Conservation (phyloP, 345 rosid genomes). For the Gynandropsis gynandra region DNA sequence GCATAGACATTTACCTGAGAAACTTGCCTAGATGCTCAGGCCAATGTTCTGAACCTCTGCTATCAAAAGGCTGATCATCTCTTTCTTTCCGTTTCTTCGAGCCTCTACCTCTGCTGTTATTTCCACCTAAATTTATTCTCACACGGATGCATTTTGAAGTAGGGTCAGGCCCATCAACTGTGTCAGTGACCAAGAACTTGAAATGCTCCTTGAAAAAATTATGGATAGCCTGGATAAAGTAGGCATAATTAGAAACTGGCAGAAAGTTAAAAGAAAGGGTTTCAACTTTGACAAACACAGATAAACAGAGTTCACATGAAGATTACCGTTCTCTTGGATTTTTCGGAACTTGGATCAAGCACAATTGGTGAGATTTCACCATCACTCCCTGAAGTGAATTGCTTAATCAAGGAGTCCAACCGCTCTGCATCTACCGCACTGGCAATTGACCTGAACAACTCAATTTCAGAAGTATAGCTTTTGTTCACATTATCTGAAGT, state of each 20-base stretch:
- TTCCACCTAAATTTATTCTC: constrained; percentile 55
- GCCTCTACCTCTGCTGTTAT: constrained; percentile 41
- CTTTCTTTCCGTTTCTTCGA: constrained; percentile 82
- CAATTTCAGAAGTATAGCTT: constrained; percentile 51
- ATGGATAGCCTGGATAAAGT: constrained; percentile 59
- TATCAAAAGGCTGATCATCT: constrained; percentile 72
- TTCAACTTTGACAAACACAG: constrained; percentile 7
- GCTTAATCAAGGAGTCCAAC: constrained; percentile 48
- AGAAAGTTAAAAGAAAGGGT: not conserved
- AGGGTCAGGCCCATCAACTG: constrained; percentile 80
- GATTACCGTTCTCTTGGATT: constrained; percentile 81
- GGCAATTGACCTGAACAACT: constrained; percentile 57
- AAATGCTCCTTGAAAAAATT: constrained; percentile 67
- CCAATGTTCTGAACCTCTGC: constrained; percentile 90
- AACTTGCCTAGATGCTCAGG: constrained; percentile 84
- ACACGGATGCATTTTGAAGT: constrained; percentile 85
- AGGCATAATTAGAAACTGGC: not conserved
- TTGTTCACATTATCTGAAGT: constrained; percentile 31
- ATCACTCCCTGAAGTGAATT: constrained; percentile 44
- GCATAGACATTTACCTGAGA: constrained; percentile 48
- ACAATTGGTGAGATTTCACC: constrained; percentile 49
- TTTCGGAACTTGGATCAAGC: constrained; percentile 76
- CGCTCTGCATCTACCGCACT: constrained; percentile 49
- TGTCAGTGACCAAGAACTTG: constrained; percentile 29
- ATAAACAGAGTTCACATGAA: not conserved